phyloP scores from a whole-genome alignment of 768 basidiomycete genomes.

The Russula ochroleuca region DNA sequence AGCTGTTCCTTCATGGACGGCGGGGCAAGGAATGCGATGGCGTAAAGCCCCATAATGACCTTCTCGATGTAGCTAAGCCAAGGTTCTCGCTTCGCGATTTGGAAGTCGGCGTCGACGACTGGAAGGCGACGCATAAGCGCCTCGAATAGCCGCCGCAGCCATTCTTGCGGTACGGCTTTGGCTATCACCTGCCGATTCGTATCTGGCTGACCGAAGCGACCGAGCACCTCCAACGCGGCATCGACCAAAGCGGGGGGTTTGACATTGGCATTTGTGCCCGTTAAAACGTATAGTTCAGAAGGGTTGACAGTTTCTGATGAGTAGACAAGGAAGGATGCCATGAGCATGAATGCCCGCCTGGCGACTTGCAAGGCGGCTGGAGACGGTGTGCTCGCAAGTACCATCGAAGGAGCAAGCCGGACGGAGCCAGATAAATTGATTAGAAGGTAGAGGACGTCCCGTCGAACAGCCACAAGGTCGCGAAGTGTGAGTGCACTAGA shows the following conservation, averaged over 20 bases:
- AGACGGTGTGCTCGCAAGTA: constrained; percentile 39
- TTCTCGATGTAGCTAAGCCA: constrained; percentile 83
- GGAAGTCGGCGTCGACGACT: constrained; percentile 68
- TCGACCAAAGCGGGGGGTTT: constrained; percentile 64
- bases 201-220: constrained; percentile 73
- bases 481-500: constrained; percentile 61
- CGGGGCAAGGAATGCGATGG: constrained; percentile 77
- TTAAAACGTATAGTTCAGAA: constrained; percentile 50
- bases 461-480: constrained; percentile 69
- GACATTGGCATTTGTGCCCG: constrained; percentile 41
- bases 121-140: constrained; percentile 83
- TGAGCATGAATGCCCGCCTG: constrained; percentile 56
- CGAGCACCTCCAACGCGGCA: constrained; percentile 78
- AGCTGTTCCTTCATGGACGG: constrained; percentile 67
- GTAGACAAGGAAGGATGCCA: constrained; percentile 75
- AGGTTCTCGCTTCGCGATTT: constrained; percentile 54
- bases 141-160: constrained; percentile 60
- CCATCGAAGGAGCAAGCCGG: constrained; percentile 41
- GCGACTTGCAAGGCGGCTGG: constrained; percentile 43
- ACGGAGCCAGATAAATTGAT: constrained; percentile 54
- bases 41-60: constrained; percentile 76
- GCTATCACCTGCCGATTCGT: constrained; percentile 71
- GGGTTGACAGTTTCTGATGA: constrained; percentile 63
- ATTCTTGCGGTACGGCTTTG: constrained; percentile 50
- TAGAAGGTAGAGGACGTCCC: constrained; percentile 70